Conservation (phyloP, 2,329 filamentous ascomycete species). For the Xylaria sp. region DNA sequence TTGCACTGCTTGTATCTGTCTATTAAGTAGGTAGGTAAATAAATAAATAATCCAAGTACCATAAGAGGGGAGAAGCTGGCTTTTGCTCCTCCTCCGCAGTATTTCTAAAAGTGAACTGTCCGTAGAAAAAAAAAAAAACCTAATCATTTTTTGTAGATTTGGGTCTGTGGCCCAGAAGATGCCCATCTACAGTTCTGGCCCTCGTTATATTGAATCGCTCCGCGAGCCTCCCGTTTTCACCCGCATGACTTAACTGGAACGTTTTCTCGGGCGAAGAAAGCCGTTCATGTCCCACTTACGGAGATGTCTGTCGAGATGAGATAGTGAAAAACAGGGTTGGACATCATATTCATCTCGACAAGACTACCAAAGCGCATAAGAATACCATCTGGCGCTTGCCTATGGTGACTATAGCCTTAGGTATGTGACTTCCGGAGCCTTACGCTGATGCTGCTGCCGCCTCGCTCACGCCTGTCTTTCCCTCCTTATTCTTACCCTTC, state of each 20-base stretch:
- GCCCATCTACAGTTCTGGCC: not conserved
- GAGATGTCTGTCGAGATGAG: not conserved
- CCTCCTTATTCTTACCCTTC: conserved; percentile 63
- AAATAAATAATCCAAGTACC: not conserved
- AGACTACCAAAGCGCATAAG: not conserved
- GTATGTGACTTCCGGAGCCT: conserved; percentile 26
- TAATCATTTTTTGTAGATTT: not conserved
- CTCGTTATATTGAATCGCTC: not conserved
- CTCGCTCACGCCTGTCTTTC: conserved; percentile 39
- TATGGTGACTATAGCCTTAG: conserved; percentile 29
- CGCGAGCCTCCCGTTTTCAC: not conserved
- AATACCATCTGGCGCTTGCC: not conserved
- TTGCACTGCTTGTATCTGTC: not conserved
- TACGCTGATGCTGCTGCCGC: conserved; percentile 21
- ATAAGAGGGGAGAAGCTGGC: not conserved
- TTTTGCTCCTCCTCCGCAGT: too few species aligned
- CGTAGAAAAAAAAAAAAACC: not conserved
- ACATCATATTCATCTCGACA: not conserved
- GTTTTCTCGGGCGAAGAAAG: not conserved
- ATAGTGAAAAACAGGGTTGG: not conserved
- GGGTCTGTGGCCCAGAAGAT: not conserved
- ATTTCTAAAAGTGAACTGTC: not conserved
- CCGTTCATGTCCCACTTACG: not conserved
- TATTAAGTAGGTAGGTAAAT: too few species aligned
- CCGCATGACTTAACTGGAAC: not conserved